Percentiles rank a stretch among this genome's conserved stretches.
Evolutionary conservation across 2,329 filamentous ascomycete genomes (phyloP).

Genomic region (Nannizziopsis barbatae): DNA sequence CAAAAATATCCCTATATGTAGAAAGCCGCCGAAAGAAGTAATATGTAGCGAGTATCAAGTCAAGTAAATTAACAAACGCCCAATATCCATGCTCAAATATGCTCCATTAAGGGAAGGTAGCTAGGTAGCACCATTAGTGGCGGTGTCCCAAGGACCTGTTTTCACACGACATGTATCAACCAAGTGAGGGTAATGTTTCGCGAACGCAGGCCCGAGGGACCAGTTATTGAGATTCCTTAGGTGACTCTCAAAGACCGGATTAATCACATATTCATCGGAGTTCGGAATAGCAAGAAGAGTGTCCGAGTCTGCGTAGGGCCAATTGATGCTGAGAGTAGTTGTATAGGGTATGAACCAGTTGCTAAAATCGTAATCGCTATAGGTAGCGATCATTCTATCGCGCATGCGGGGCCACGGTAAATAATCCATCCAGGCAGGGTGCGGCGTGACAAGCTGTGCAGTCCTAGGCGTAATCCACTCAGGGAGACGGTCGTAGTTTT

Average conservation of each 20-base stretch:
- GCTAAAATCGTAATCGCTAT: slow-evolving; percentile 55
- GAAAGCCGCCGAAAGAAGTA: too few relatives aligned
- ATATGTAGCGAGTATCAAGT: too few relatives aligned
- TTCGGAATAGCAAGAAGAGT: slow-evolving; percentile 47
- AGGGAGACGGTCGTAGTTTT: slow-evolving; percentile 69
- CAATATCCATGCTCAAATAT: slow-evolving; percentile 1
- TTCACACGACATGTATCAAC: slow-evolving; percentile 33
- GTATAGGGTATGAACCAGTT: slow-evolving; percentile 78
- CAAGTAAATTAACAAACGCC: neutral
- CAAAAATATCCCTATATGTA: too few relatives aligned
- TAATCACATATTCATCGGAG: slow-evolving; percentile 60
- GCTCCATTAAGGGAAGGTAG: neutral
- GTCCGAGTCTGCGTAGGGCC: slow-evolving; percentile 68
- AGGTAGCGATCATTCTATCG: slow-evolving; percentile 48
- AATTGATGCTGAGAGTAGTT: slow-evolving; percentile 63
- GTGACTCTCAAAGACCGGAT: slow-evolving; percentile 76
- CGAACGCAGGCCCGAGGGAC: slow-evolving; percentile 62
- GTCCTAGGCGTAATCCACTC: slow-evolving; percentile 58
- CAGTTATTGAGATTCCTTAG: slow-evolving; percentile 66
- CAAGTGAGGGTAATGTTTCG: slow-evolving; percentile 51
- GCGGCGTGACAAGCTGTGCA: slow-evolving; percentile 54
- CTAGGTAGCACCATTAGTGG: neutral
- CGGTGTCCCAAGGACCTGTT: slow-evolving; percentile 6
- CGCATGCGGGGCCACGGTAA: slow-evolving; percentile 70
- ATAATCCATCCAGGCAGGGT: slow-evolving; percentile 75